A percentile compares a stretch with the other conserved stretches of the same genome.
Conservation (phyloP, 345 rosid genomes). For the Dimocarpus longan region DNA sequence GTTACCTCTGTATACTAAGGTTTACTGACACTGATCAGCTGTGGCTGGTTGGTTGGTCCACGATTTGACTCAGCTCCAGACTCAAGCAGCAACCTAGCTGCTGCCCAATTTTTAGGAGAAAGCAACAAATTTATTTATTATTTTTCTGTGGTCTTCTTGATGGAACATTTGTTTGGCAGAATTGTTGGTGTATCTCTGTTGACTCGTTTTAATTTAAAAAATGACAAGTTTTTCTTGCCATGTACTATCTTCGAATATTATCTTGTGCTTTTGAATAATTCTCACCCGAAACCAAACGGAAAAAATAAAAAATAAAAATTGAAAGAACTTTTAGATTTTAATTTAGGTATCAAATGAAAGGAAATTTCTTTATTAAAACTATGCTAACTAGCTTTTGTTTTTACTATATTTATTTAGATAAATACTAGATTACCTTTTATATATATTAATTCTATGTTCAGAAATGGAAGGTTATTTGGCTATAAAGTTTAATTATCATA, state of each 20-base stretch:
- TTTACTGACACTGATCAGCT: slow-evolving; percentile 5
- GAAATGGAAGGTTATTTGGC: neutral
- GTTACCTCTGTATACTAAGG: neutral
- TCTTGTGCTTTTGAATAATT: slow-evolving; percentile 19
- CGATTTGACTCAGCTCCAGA: neutral
- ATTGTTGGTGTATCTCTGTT: neutral
- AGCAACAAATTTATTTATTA: neutral
- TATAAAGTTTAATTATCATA: neutral
- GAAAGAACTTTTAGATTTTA: slow-evolving; percentile 3
- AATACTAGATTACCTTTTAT: too few species aligned
- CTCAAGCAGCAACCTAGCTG: neutral
- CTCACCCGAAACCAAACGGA: neutral
- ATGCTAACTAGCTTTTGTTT: too few species aligned
- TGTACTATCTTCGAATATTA: slow-evolving; percentile 6
- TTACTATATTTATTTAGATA: too few species aligned
- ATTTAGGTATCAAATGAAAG: neutral
- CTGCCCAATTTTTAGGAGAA: neutral
- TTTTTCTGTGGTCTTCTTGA: neutral
- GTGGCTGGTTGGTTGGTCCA: slow-evolving; percentile 4
- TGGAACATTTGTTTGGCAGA: neutral
- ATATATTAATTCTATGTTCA: too few species aligned
- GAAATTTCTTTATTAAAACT: neutral
- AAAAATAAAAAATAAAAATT: neutral
- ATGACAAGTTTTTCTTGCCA: neutral
- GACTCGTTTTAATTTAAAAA: neutral